phyloP scores from a whole-genome alignment of 2,329 filamentous ascomycete genomes.

The Trichoderma endophyticum region DNA sequence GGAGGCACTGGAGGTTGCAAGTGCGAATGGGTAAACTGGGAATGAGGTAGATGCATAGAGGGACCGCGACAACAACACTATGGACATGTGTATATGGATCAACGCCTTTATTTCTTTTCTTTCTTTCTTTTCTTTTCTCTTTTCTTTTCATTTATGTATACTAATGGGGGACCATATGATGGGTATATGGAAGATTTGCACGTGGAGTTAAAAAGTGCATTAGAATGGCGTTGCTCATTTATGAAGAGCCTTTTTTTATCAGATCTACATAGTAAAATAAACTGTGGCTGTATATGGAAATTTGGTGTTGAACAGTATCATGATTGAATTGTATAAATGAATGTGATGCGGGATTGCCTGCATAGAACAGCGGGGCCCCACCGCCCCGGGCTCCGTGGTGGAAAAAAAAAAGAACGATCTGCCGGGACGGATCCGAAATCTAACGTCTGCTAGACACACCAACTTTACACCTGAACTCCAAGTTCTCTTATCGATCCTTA shows the following conservation, averaged over 20 bases:
- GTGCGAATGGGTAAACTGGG: constrained; percentile 60
- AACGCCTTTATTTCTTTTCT: neutral
- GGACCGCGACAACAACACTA: neutral
- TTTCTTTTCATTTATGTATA: neutral
- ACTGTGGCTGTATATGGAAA: no score
- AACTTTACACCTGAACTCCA: neutral
- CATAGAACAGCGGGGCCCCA: neutral
- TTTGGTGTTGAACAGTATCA: neutral
- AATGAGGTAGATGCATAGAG: constrained; percentile 14
- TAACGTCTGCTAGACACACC: neutral
- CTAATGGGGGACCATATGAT: neutral
- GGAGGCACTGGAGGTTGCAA: constrained; percentile 61
- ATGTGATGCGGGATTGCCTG: neutral
- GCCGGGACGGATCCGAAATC: neutral
- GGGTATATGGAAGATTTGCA: neutral
- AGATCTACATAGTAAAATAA: neutral
- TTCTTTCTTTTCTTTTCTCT: neutral
- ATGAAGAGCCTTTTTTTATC: neutral
- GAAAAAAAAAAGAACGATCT: neutral
- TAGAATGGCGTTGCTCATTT: neutral
- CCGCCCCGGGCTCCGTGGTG: neutral
- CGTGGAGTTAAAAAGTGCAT: neutral
- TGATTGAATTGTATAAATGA: neutral
- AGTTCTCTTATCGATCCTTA: neutral
- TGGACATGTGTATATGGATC: neutral